Conservation (phyloP, 1,284 basidiomycete genomes). For the Cryptococcus sp. region DNA sequence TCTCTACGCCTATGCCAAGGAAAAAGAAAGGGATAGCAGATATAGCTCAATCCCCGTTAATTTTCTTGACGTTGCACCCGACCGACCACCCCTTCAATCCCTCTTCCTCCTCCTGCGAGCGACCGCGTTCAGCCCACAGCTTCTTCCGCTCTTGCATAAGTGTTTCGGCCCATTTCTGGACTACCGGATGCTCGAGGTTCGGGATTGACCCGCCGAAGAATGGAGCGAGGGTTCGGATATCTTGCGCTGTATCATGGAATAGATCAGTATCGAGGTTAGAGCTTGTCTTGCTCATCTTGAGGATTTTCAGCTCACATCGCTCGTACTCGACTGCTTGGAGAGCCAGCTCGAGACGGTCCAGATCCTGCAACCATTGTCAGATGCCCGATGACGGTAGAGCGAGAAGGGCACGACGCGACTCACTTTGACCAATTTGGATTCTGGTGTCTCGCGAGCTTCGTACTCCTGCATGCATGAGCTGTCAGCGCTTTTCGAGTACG, state of each 20-base stretch:
- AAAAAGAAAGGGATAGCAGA: too few relatives aligned
- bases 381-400: background rate
- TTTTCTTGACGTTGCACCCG: slow-evolving; percentile 14
- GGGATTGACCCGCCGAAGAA: slow-evolving; percentile 53
- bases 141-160: slow-evolving; percentile 61
- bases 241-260: slow-evolving; percentile 35
- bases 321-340: slow-evolving; percentile 63
- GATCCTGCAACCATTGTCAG: slow-evolving; percentile 56
- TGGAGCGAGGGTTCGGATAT: slow-evolving; percentile 43
- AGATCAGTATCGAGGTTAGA: background rate
- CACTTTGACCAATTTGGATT: slow-evolving; percentile 92
- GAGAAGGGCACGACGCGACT: slow-evolving; percentile 21
- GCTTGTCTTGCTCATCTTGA: background rate
- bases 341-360: slow-evolving; percentile 92
- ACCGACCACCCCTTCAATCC: slow-evolving; percentile 32
- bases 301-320: slow-evolving; percentile 45
- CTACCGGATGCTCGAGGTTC: slow-evolving; percentile 70
- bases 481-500: background rate
- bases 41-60: slow-evolving; percentile 8
- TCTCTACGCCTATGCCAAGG: background rate
- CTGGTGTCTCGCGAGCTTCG: slow-evolving; percentile 75
- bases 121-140: slow-evolving; percentile 44
- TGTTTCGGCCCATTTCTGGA: slow-evolving; percentile 71
- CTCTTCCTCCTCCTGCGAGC: slow-evolving; percentile 37
- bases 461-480: slow-evolving; percentile 67